A percentile compares a stretch with the other conserved stretches of the same genome.
These are phyloP conservation scores for Agastache rugosa DNA, from an alignment of 257 asterid genomes.

Conservation along the genomic window DNA sequence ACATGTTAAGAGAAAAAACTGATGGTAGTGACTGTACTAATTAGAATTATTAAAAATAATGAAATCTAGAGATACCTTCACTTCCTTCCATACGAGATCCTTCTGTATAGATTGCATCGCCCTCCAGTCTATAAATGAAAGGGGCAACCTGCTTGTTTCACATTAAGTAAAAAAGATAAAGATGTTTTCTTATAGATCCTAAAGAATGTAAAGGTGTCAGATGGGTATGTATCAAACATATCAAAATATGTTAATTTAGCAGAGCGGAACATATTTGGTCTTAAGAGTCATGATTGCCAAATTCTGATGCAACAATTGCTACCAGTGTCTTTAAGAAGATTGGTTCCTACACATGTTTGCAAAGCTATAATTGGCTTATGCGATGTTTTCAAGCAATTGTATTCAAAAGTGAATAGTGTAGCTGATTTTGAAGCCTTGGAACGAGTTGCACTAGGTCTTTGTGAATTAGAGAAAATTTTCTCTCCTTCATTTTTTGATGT, in stretches of 20 bases:
- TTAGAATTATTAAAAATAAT: no score
- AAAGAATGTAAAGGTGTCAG: not conserved
- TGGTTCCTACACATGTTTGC: not conserved
- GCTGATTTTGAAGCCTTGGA: not conserved
- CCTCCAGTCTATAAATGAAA: no score
- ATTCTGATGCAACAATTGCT: constrained; percentile 1
- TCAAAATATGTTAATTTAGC: not conserved
- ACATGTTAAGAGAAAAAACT: no score
- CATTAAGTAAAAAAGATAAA: not conserved
- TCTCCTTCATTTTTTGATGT: no score
- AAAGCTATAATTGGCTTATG: not conserved
- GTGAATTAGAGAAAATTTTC: not conserved
- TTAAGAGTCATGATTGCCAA: not conserved
- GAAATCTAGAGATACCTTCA: no score
- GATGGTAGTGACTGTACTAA: no score
- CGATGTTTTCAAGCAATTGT: not conserved
- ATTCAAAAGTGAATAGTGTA: not conserved
- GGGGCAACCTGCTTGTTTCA: not conserved
- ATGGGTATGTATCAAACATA: not conserved
- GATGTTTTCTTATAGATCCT: not conserved
- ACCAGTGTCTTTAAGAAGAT: not conserved
- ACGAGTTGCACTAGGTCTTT: not conserved
- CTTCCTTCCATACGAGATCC: no score
- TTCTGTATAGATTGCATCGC: no score
- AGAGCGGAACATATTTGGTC: not conserved